Conservation (phyloP, 768 basidiomycete genomes). For the Collybia sordida region DNA sequence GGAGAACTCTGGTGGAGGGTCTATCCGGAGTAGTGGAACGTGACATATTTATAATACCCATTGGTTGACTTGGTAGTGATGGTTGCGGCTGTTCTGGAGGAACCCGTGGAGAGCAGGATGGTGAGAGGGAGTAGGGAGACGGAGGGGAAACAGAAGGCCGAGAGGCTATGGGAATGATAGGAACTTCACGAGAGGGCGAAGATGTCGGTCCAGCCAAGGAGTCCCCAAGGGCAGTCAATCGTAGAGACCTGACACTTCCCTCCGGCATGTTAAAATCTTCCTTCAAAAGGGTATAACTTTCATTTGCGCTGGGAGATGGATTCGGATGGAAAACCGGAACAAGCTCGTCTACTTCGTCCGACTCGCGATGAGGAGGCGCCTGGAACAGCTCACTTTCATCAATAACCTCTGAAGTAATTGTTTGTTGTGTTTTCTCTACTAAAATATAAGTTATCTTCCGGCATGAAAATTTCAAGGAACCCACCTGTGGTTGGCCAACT, state of each 20-base stretch:
- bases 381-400: no score
- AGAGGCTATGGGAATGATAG: conserved; percentile 1
- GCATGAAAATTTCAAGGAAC: no score
- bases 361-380: no score
- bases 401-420: no score
- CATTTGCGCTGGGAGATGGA: neutral
- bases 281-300: conserved; percentile 2
- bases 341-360: neutral
- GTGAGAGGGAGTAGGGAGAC: neutral
- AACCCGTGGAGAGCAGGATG: no score
- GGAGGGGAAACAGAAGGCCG: conserved; percentile 3
- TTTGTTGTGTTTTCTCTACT: no score
- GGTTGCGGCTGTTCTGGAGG: no score
- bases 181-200: neutral
- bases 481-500: conserved; percentile 4
- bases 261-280: neutral
- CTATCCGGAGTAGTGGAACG: no score
- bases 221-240: conserved; percentile 2
- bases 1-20: no score
- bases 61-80: no score
- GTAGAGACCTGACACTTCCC: conserved; percentile 7
- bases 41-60: no score
- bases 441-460: no score
- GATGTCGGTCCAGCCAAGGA: neutral
- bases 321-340: conserved; percentile 4